A percentile compares a stretch with the other conserved stretches of the same genome.
These are phyloP conservation scores for Graphilbum fragrans DNA, from an alignment of 2,329 filamentous ascomycete species.

Conservation along the genomic window DNA sequence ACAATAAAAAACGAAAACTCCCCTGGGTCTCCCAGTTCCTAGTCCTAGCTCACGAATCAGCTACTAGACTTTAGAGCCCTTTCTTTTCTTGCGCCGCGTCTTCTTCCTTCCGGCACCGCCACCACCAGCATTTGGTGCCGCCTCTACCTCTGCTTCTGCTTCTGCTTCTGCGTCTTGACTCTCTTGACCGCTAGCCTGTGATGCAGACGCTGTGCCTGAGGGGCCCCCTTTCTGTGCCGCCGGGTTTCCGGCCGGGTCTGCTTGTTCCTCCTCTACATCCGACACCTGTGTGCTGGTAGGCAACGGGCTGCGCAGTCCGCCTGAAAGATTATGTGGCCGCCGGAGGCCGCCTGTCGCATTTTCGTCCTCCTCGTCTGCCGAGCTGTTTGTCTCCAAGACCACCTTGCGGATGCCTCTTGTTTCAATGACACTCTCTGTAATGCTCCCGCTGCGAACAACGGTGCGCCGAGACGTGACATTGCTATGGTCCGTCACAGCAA, in stretches of 20 bases:
- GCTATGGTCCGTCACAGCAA: slow-evolving; percentile 6
- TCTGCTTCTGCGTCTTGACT: slow-evolving; percentile 6
- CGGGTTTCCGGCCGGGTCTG: no score
- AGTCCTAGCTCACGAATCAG: no score
- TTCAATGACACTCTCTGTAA: slow-evolving; percentile 69
- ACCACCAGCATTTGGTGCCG: not conserved
- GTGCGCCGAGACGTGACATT: slow-evolving; percentile 14
- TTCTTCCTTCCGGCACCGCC: slow-evolving; percentile 19
- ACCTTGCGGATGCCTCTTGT: slow-evolving; percentile 64
- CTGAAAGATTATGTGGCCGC: not conserved
- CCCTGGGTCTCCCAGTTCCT: no score
- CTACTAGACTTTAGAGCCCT: slow-evolving; percentile 13
- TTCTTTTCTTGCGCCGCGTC: slow-evolving; percentile 26
- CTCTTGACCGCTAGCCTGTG: no score
- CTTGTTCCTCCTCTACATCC: slow-evolving; percentile 6
- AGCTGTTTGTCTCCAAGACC: slow-evolving; percentile 38
- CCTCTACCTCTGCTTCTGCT: slow-evolving; percentile 13
- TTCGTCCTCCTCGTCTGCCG: slow-evolving; percentile 22
- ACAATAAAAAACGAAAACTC: no score
- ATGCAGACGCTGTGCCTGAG: no score
- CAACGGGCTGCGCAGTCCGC: slow-evolving; percentile 1
- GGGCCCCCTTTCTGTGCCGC: no score
- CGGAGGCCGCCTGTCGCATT: not conserved
- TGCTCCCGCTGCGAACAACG: slow-evolving; percentile 58
- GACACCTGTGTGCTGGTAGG: not conserved